Base-by-base conservation (phyloP, 148 eudicot species). In the Chenopodium quinoa region DNA sequence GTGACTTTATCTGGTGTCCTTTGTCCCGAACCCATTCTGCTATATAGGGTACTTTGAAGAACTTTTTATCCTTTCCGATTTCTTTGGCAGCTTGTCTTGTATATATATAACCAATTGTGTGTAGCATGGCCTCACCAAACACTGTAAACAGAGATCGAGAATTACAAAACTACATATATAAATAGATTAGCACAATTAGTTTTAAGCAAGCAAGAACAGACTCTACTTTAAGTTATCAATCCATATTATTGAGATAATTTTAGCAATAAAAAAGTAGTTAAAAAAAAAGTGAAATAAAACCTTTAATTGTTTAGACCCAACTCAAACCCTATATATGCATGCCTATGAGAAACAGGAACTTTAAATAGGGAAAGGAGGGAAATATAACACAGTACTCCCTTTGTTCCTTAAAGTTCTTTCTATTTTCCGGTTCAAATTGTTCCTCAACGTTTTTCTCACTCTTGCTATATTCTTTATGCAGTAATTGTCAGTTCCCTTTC, bases 21-120 rank as follows among this genome's bases (percentile, higher is more conserved):
- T 93, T 95, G 86, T 92, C 97, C 75, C 98, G 85, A 10, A 93
- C 97, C 98, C 98, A 95, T 87, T 95, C 98, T 50, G 97, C 97
- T 84, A 93, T 34, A 88, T 89, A 95, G 58, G 98, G 97, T 65
- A 92, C 98, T 85, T 86, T 92, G 84, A 95, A 82, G 73, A 67
- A 92, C 71, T 88, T 85, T 81, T 88, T 95, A 56, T 91, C 91
- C 89, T 88, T 95, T 62, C 94, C 98, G 17, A 93, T 75, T 87
- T 91, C 94, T 86, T 79, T 89, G 54, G 98, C 90, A 81, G 92
- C 93, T 88, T 95, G 97, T 80, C 98, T 92, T 77, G 94, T 91
- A 84, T 95, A 95, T 22, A 95, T 93, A 80, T 95, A 95, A 62
- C 98, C 98, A 80, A 95, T 91, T 5, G 98, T 93, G 76, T 93